Evolutionary conservation across 2,329 filamentous ascomycete species (phyloP), one percentile per base, ranked within the genome.

Genomic region (Daldinia sp.): DNA sequence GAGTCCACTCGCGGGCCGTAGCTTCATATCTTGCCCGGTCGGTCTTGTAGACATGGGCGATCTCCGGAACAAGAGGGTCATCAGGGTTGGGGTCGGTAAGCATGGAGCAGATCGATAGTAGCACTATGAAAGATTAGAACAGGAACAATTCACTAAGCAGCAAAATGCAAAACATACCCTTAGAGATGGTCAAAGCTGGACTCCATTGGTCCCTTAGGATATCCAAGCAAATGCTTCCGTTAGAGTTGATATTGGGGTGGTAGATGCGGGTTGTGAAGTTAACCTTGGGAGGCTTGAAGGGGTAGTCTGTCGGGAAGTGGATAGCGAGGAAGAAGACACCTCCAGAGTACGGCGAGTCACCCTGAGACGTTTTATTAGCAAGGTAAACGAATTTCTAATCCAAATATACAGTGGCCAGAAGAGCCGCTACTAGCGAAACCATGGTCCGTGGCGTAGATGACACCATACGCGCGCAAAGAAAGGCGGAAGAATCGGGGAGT

Each of bases 181-280:
- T 99, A 66, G 93, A 97, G 75, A 99, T 98, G 71, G 95, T 99
- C 80, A 99, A 85, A 70, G 95, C 95, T 39, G 95, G 95, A 80
- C 94, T 97, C 95, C 95, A 99, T 84, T 99, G 95, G 81, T 99
- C 95, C 84, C 95, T 90, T 77, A 99, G 85, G 77, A 99, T 99
- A 77, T 99, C 95, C 79, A 99, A 83, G 81, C 95, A 99, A 81
- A 99, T 99, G 82, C 94, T 97, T 81, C 95, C 95, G 80, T 98
- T 98, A 72, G 93, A 96, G 89, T 99, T 99, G 93, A 99, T 99
- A 84, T 99, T 99, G 75, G 95, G 95, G 84, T 99, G 95, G 81
- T 99, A 99, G 85, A 99, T 98, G 78, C 94, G 91, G 70, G 95
- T 99, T 74, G 93, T 98, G 87, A 99, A 99, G 90, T 97, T 97